phyloP scores from a whole-genome alignment of 371 early-diverging fungal species.

The Phascolomyces articulosus region DNA sequence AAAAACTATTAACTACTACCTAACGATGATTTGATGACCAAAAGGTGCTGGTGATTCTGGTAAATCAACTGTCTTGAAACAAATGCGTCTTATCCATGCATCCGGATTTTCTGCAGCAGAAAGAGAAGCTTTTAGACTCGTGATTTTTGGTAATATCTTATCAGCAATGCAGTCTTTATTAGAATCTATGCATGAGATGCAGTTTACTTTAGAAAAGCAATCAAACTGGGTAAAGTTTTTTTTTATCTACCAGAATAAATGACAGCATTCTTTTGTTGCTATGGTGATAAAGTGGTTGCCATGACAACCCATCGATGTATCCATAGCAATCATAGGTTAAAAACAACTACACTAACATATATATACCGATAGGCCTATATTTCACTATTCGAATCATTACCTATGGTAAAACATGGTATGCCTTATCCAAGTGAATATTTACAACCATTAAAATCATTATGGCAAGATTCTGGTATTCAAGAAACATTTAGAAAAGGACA shows the following conservation, averaged over 20 bases:
- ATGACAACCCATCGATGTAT: too few relatives aligned
- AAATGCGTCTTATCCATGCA: conserved; percentile 95
- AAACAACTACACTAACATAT: neutral
- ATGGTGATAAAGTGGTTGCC: too few relatives aligned
- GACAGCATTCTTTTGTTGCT: too few relatives aligned
- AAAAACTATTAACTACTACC: too few relatives aligned
- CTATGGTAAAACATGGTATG: conserved; percentile 56
- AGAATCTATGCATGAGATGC: conserved; percentile 78
- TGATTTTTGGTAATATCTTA: conserved; percentile 86
- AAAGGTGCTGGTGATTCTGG: conserved; percentile 98
- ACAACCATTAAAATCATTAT: conserved; percentile 73
- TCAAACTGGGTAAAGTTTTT: conserved; percentile 62
- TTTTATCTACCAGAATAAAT: too few relatives aligned
- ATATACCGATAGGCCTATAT: conserved; percentile 35
- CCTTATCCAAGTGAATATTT: conserved; percentile 71
- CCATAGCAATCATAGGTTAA: too few relatives aligned
- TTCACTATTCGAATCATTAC: conserved; percentile 31
- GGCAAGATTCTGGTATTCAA: conserved; percentile 75
- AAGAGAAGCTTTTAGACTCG: conserved; percentile 81
- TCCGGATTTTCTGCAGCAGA: conserved; percentile 85
- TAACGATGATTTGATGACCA: too few relatives aligned
- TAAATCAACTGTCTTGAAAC: conserved; percentile 95
- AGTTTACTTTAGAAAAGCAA: conserved; percentile 61
- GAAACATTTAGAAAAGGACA: conserved; percentile 65
- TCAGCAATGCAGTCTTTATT: conserved; percentile 86